Evolutionary conservation across 371 early-diverging fungal species (phyloP), one percentile per base, ranked within the genome.

Genomic region (Mucor plumbeus): DNA sequence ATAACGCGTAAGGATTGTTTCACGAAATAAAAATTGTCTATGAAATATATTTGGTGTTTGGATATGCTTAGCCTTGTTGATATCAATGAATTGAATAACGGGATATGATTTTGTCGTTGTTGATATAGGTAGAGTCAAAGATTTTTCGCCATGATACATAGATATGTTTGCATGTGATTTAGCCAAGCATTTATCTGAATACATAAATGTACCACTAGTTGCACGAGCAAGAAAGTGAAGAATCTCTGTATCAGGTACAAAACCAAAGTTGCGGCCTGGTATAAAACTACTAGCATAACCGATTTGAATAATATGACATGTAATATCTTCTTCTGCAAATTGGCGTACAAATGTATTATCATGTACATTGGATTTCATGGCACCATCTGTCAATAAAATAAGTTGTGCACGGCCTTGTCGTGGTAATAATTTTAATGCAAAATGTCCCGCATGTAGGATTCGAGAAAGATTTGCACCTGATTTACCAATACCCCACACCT

Each of bases 341-440:
- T 85, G 74, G 80, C 87, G 68, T 68, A 88, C 60, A 82, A 81
- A 67, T 70, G 83, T 75, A 73, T 85, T 61, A 79, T 85, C 76
- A 75, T 86, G 78, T 13, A 88, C 71, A 43, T 85, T 87, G 11
- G 89, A 85, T 70, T 90, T 87, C 68, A 90, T 83, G 10, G 95
- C 92, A 15, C 97, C 97, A 68, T 97, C 98, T 1, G 95, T 94
- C 57, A 97, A 84, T n/a, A 91, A 67, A 2, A 95, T 87, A 21
- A 96, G 71, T 5, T 87, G 88, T 0, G 95, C 89, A 19, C 88
- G 76, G 48, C 90, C 90, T 40, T 91, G 83, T 9, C 74, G 69
- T 3, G 94, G 92, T 62, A 95, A 75, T 40, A 96, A 71, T 13
- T 87, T 84, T 36, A 95, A 61, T 8, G 92, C 90, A 63, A 91